Conservation (phyloP, 164 flowering plant genomes). For the Aristolochia fimbriata region DNA sequence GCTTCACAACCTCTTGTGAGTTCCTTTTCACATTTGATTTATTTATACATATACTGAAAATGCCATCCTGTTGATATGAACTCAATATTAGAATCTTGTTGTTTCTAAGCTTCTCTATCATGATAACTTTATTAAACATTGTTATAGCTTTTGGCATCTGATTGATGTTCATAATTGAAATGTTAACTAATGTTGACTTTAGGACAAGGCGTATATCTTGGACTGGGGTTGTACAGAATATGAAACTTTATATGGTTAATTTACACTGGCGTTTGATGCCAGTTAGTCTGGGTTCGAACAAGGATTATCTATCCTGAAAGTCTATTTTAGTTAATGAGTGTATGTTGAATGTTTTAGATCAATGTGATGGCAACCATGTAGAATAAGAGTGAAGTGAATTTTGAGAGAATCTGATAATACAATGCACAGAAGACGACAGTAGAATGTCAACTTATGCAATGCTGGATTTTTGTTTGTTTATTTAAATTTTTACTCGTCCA, state of each 20-base stretch:
- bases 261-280: no score
- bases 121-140: background rate
- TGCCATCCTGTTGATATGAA: background rate
- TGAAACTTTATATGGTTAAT: no score
- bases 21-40: background rate
- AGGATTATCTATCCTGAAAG: no score
- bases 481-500: constrained; percentile 18
- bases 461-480: background rate
- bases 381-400: background rate
- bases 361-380: background rate
- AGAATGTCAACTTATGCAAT: background rate
- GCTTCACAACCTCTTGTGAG: constrained; percentile 86
- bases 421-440: background rate
- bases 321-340: background rate
- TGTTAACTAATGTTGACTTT: background rate
- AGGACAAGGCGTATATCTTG: background rate
- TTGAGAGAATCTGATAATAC: background rate
- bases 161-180: background rate
- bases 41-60: no score
- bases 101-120: background rate
- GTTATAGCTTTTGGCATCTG: background rate
- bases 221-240: background rate
- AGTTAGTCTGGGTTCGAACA: no score
- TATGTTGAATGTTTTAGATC: background rate
- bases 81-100: background rate